phyloP scores from a whole-genome alignment of 1,284 basidiomycete species.

The Sporisorium exsertum region DNA sequence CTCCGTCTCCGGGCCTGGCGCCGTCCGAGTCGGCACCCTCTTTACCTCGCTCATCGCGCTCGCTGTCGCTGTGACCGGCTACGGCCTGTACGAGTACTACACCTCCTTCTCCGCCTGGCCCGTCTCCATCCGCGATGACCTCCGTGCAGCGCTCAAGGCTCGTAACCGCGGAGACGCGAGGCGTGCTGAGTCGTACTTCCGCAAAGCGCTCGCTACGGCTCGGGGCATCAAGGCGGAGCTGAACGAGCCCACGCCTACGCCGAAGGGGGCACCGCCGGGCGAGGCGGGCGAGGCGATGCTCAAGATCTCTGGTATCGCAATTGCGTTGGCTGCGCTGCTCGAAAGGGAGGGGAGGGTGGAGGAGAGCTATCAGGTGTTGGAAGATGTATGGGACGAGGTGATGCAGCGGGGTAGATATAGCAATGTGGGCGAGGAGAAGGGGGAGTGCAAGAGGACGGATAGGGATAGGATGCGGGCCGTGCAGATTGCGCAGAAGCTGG shows the following conservation, averaged over 20 bases:
- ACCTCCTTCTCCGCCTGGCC: slow-evolving; percentile 68
- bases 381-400: slow-evolving; percentile 62
- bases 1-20: slow-evolving; percentile 17
- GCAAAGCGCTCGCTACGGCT: slow-evolving; percentile 57
- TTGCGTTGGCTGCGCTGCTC: slow-evolving; percentile 64
- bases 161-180: slow-evolving; percentile 60
- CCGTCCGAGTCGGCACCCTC: slow-evolving; percentile 42
- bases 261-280: slow-evolving; percentile 20
- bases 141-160: slow-evolving; percentile 66
- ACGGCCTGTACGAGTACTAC: slow-evolving; percentile 68
- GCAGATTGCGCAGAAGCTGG: slow-evolving; percentile 62
- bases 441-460: slow-evolving; percentile 26
- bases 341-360: slow-evolving; percentile 56
- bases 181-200: slow-evolving; percentile 59
- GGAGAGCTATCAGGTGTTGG: slow-evolving; percentile 50
- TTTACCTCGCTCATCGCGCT: slow-evolving; percentile 55
- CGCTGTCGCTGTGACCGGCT: slow-evolving; percentile 62
- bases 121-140: slow-evolving; percentile 60
- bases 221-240: slow-evolving; percentile 41
- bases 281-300: slow-evolving; percentile 47
- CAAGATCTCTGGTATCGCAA: slow-evolving; percentile 67
- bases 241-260: slow-evolving; percentile 39
- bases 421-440: slow-evolving; percentile 17
- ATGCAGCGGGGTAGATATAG: slow-evolving; percentile 31
- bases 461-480: slow-evolving; percentile 62